Conservation (phyloP, 208 protist species). For the Strigomonas culicis region DNA sequence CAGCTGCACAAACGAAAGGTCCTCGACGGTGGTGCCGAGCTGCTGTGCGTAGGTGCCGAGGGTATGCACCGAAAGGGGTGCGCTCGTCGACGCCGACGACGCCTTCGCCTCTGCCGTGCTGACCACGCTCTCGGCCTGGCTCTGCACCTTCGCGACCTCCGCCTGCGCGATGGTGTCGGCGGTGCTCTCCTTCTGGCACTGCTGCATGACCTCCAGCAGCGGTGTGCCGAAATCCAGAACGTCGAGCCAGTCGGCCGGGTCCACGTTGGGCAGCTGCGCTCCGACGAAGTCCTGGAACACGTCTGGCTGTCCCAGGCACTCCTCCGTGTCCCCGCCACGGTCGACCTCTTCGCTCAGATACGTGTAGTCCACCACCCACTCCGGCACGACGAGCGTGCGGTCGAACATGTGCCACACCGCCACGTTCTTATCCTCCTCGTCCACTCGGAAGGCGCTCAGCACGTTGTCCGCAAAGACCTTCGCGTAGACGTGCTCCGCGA, state of each 20-base stretch:
- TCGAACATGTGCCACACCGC: constrained; percentile 89
- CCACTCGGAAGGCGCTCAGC: constrained; percentile 64
- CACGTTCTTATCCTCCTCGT: constrained; percentile 19
- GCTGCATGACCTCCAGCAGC: constrained; percentile 22
- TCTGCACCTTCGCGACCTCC: neutral
- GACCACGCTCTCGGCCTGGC: neutral
- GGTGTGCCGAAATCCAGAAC: constrained; percentile 13
- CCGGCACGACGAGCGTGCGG: constrained; percentile 66
- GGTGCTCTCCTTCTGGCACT: constrained; percentile 10
- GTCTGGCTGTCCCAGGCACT: neutral
- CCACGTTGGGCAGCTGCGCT: constrained; percentile 6
- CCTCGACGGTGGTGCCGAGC: constrained; percentile 10
- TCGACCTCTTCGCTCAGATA: constrained; percentile 29
- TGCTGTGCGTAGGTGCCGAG: constrained; percentile 29
- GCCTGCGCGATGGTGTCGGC: neutral
- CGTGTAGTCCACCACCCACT: constrained; percentile 86
- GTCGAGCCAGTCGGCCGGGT: constrained; percentile 15
- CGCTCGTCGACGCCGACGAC: neutral
- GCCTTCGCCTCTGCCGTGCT: neutral
- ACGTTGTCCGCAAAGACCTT: constrained; percentile 58
- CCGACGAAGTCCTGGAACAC: neutral
- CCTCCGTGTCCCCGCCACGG: neutral
- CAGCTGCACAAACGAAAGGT: constrained; percentile 36
- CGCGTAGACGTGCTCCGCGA: constrained; percentile 15
- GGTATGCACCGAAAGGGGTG: constrained; percentile 25